Percentiles rank a stretch among this genome's conserved stretches.
Conservation (phyloP, 805 yeast species). For the Metschnikowia hibisci region DNA sequence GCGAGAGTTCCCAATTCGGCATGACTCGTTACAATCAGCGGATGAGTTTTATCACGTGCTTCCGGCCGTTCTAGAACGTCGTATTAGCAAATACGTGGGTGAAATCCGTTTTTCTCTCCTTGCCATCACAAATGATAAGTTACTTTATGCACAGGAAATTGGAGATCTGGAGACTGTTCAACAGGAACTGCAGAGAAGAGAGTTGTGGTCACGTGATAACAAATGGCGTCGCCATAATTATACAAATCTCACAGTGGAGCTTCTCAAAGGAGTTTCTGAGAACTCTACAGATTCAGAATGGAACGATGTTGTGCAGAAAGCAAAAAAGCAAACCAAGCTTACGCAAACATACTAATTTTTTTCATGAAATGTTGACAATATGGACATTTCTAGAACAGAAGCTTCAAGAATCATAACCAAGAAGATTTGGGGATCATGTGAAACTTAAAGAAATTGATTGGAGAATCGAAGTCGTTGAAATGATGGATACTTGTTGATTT, state of each 20-base stretch:
- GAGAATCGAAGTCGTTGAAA: no score
- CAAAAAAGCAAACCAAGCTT: slow-evolving; percentile 18
- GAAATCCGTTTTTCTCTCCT: slow-evolving; percentile 57
- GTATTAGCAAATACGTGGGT: slow-evolving; percentile 43
- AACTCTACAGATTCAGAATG: slow-evolving; percentile 38
- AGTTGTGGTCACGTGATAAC: slow-evolving; percentile 52
- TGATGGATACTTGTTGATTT: no score
- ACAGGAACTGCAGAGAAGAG: slow-evolving; percentile 46
- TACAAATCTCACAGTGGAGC: slow-evolving; percentile 46
- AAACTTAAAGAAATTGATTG: no score
- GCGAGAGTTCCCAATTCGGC: slow-evolving; percentile 51
- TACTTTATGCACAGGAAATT: slow-evolving; percentile 30
- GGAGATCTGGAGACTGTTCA: slow-evolving; percentile 39
- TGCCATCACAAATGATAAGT: slow-evolving; percentile 50
- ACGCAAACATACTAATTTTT: background rate
- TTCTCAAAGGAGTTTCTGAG: slow-evolving; percentile 40
- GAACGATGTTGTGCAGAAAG: slow-evolving; percentile 25
- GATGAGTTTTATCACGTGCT: slow-evolving; percentile 42
- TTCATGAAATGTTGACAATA: background rate
- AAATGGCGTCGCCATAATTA: slow-evolving; percentile 52
- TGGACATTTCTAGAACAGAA: background rate
- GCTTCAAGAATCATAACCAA: background rate
- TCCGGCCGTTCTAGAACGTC: slow-evolving; percentile 41
- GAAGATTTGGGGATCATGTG: background rate
- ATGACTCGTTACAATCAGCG: slow-evolving; percentile 35